These are phyloP conservation scores for Linnemannia schmuckeri DNA, from an alignment of 192 early-diverging fungal genomes.

Conservation along the genomic window DNA sequence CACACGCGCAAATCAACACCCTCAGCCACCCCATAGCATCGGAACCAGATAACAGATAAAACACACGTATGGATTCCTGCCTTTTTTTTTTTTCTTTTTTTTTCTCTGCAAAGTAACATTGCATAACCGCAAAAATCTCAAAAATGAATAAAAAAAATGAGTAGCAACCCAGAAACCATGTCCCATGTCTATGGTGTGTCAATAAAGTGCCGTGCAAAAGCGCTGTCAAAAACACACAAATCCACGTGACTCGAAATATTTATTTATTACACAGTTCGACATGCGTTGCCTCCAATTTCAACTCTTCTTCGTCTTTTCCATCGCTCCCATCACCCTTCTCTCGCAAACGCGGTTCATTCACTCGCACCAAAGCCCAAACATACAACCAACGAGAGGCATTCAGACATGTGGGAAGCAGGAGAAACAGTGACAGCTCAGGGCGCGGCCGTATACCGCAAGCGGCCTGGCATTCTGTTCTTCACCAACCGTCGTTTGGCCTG, in stretches of 20 bases:
- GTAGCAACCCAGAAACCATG: not conserved
- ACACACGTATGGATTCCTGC: not conserved
- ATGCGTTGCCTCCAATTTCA: constrained; percentile 8
- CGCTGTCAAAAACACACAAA: not conserved
- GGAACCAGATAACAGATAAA: not conserved
- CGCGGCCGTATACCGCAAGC: constrained; percentile 20
- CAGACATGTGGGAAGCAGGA: constrained; percentile 41
- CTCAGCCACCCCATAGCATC: not conserved
- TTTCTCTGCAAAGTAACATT: not conserved
- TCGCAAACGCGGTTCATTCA: not conserved
- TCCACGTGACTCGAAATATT: not conserved
- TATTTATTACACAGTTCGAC: not conserved
- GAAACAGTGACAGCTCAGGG: constrained; percentile 34
- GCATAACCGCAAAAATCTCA: not conserved
- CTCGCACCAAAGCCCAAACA: not conserved
- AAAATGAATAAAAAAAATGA: constrained; percentile 4
- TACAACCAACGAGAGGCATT: not conserved
- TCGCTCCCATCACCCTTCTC: not conserved
- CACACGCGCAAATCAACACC: not conserved
- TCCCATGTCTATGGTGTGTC: too few species aligned
- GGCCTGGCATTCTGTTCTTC: constrained; percentile 61
- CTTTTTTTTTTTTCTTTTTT: not conserved
- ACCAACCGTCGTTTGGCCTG: constrained; percentile 69
- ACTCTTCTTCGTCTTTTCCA: not conserved
- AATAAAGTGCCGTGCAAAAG: not conserved